Evolutionary conservation across 371 early-diverging fungal genomes (phyloP).

Genomic region (Mortierella sp.): DNA sequence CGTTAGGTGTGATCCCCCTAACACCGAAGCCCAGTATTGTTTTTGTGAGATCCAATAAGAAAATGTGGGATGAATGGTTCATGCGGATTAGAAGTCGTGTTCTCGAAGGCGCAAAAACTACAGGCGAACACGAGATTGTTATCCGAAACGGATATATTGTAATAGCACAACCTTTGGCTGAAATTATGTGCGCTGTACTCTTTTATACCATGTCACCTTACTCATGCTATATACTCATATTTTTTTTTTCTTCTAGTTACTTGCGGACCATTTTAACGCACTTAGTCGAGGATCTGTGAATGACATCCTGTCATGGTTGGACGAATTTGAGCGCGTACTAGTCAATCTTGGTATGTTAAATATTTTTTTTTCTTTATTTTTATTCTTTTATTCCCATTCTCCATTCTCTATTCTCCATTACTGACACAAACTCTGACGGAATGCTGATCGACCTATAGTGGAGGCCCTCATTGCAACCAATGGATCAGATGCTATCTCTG

Average conservation of each 20-base stretch:
- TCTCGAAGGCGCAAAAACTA: conserved; percentile 60
- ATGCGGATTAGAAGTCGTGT: conserved; percentile 66
- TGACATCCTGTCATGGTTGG: conserved; percentile 46
- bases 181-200: background rate
- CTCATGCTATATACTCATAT: background rate
- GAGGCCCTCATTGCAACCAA: conserved; percentile 32
- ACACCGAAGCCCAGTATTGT: conserved; percentile 75
- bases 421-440: background rate
- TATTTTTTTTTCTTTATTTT: background rate
- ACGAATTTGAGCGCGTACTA: conserved; percentile 38
- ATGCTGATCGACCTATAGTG: conserved; percentile 10
- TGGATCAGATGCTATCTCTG: conserved; percentile 41
- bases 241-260: conserved; percentile 20
- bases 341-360: conserved; percentile 44
- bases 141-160: conserved; percentile 61
- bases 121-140: conserved; percentile 59
- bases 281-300: conserved; percentile 41
- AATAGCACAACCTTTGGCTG: background rate
- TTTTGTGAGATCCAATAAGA: conserved; percentile 81
- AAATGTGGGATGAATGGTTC: conserved; percentile 85
- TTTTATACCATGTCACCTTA: background rate
- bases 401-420: no score
- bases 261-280: conserved; percentile 35
- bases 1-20: conserved; percentile 65
- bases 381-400: background rate